These are phyloP conservation scores for Peronospora farinosa DNA, from an alignment of 352 stramenopile genomes.

Conservation along the genomic window DNA sequence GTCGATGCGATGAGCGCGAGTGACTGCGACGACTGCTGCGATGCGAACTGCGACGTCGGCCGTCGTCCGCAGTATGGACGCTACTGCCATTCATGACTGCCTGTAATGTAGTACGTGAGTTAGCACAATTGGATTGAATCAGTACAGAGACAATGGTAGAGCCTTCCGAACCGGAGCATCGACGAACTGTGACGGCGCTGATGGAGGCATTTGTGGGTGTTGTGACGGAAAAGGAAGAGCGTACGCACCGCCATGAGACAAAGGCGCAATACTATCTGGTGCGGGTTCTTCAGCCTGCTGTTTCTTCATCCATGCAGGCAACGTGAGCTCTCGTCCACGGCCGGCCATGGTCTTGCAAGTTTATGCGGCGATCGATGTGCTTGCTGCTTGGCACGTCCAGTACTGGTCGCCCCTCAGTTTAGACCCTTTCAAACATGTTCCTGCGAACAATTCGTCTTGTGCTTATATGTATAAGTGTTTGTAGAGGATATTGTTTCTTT, in stretches of 20 bases:
- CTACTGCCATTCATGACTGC: slow-evolving; percentile 19
- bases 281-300: slow-evolving; percentile 34
- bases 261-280: slow-evolving; percentile 8
- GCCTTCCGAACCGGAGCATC: slow-evolving; percentile 42
- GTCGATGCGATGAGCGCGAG: slow-evolving; percentile 36
- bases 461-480: background rate
- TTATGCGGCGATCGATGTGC: slow-evolving; percentile 9
- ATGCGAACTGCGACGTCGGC: slow-evolving; percentile 27
- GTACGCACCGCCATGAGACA: slow-evolving; percentile 16
- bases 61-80: slow-evolving; percentile 14
- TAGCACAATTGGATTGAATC: slow-evolving; percentile 2
- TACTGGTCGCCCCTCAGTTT: slow-evolving; percentile 8
- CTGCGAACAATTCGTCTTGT: background rate
- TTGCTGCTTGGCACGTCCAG: slow-evolving; percentile 7
- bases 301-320: slow-evolving; percentile 87
- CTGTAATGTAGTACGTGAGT: slow-evolving; percentile 11
- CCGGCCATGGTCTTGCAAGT: slow-evolving; percentile 47
- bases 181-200: slow-evolving; percentile 46
- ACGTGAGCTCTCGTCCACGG: slow-evolving; percentile 73
- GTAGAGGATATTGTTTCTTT: background rate
- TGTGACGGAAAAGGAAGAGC: slow-evolving; percentile 9
- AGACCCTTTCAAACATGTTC: background rate
- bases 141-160: background rate
- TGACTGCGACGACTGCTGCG: slow-evolving; percentile 41
- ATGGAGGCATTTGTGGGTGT: slow-evolving; percentile 16